Base-by-base conservation (phyloP, 345 rosid genomes). In the Firmiana major region DNA sequence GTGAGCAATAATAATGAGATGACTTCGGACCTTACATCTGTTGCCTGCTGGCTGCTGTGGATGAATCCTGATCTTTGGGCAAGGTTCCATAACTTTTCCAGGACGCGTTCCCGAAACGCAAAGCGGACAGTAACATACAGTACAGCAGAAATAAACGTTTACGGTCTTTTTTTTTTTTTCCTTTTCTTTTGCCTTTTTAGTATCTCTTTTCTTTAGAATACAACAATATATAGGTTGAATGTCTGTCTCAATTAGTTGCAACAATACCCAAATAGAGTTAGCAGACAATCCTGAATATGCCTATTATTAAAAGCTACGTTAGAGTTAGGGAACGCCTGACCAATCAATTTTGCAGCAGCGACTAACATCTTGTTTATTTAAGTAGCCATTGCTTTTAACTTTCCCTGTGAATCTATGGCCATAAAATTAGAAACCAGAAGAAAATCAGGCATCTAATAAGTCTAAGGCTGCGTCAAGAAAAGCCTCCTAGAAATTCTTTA, bases 11-110 rank as follows among this genome's bases (percentile, higher is more conserved):
- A 31, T 31, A 31, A 31, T 75, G 42, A 49, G 28, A 43, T n/a
- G 38, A 46, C 6, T 24, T 80, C 40, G 65, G 76, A 80, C 58
- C 79, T 69, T 53, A 43, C 46, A 77, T 57, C 54, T 72, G 28
- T 45, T 55, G 3, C 49, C 55, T 0, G 34, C 34, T 31, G 34
- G 34, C 34, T 31, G 17, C 16, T 43, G 21, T 40, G 66, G 75
- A 80, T 40, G 66, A 71, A 80, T 80, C 59, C 53, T 26, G 4
- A 49, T 49, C 45, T 71, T 42, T 12, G 7, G 13, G 43, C 13
- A 48, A 12, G 54, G 42, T 48, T 36, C 48, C 12, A 19, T n/a
- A 42, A 42, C 3, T 9, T 43, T 66, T 40, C 5, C 22, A 38
- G 69, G 15, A 63, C 19, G 8, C 7, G 34, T 55, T n/a, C 22